Evolutionary conservation across 140 eudicot genomes (phyloP), one percentile per base, ranked within the genome.

Genomic region (Ambrosia hybrid): DNA sequence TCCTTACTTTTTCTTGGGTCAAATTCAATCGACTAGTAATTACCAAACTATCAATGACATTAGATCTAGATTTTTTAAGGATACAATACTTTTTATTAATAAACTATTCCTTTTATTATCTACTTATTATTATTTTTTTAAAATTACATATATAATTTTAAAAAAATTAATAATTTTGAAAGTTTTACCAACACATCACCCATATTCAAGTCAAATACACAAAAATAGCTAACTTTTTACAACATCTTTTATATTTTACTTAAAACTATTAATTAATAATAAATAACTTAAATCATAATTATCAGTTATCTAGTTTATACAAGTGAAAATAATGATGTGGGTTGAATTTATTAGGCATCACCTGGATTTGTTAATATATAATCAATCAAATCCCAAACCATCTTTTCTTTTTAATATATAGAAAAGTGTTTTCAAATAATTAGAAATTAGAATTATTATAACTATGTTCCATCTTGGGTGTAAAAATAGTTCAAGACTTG

Each of bases 351-450:
- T 62, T 46, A 73, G 72, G 61, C 63, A 71, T 59, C 82, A 78
- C 60, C 72, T 78, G 78, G 58, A 6, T 71, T 33, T 64, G 53
- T 37, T 45, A 3, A 66, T 65, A 15, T 57, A 57, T 66, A 13
- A 66, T 57, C 70, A 65, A 57, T 57, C 69, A 78, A 78, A 72
- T 78, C 78, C 49, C 17, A 72, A 78, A 56, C 64, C 69, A 65
- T 48, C 74, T 57, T 63, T 73, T 48, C 70, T 57, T 63, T 73
- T 43, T 46, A 65, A 72, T 72, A 72, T 72, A 71, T 56, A 43
- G 45, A 65, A 56, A 74, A 46, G 72, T 34, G 45, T 41, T 11
- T 58, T 57, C 53, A 56, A 65, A 77, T 70, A 45, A 70, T 62
- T 62, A 70, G 46, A 70, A 21, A 21, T 21, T 30, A 30, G 34